Base-by-base conservation (phyloP, 805 yeast genomes). In the Spathaspora arborariae region DNA sequence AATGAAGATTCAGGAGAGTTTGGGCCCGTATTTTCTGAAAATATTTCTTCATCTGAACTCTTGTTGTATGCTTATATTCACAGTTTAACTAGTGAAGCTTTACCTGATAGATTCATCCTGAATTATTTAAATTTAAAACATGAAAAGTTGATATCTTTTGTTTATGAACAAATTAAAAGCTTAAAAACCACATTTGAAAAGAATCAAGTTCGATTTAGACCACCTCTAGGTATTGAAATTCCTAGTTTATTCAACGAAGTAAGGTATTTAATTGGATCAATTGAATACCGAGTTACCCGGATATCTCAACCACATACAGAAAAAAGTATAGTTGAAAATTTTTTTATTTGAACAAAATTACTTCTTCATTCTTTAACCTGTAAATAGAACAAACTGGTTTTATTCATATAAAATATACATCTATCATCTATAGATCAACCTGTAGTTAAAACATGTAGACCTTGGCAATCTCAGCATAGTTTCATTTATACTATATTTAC, bases 401-500 rank as follows among this genome's bases (percentile, higher is more conserved):
- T n/a, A n/a, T n/a, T 11, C 26, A 21, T 26, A 40, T 3, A 24
- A 30, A n/a, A 13, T 10, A 30, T 10, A 30, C 35, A 30, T 13
- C 11, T 30, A 30, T n/a, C 10, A 15, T 39, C 10, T 5, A 18
- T 7, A 11, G 15, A 21, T 19, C 9, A 37, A 19, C 19, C 5
- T 19, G 9, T 5, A 19, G 18, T n/a, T 30, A n/a, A 30, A 4
- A 10, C 5, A 30, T 30, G 35, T 30, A 30, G 35, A 44, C 27
- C 37, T 47, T 64, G 72, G 74, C 74, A 68, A 64, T 58, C 70
- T 67, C 57, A 68, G 74, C 75, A 70, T 70, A 70, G 75, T 70
- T 68, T 70, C 75, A 67, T 70, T 62, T 52, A 63, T 64, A 62
- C 64, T 45, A 18, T 30, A 45, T 54, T 24, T 5, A 4, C 27